Percentiles rank a stretch among this genome's conserved stretches.
phyloP scores from a whole-genome alignment of 2,329 filamentous ascomycete genomes.

The Colletotrichum spinosum region DNA sequence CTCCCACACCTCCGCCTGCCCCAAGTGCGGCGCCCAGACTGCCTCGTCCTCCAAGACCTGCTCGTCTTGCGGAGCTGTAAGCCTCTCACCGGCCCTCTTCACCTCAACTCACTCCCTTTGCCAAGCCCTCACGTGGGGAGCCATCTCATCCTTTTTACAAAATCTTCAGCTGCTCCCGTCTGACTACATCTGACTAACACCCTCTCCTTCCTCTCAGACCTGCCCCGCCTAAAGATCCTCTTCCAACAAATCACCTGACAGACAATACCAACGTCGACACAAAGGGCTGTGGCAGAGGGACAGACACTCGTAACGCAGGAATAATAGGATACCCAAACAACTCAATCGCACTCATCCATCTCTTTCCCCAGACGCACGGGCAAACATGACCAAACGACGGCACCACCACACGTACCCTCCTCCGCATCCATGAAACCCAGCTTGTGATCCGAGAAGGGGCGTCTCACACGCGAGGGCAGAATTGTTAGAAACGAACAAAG shows the following conservation, averaged over 20 bases:
- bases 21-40: conserved; percentile 66
- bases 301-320: not conserved
- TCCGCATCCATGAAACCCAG: too few species aligned
- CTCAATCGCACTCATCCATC: not conserved
- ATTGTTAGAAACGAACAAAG: too few species aligned
- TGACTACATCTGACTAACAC: conserved; percentile 4
- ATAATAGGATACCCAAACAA: too few species aligned
- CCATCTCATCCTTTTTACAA: not conserved
- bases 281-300: not conserved
- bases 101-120: conserved; percentile 1
- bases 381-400: too few species aligned
- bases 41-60: conserved; percentile 63
- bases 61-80: conserved; percentile 67
- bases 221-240: conserved; percentile 45
- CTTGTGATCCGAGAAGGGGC: too few species aligned
- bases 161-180: not conserved
- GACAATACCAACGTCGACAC: too few species aligned
- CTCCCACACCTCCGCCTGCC: conserved; percentile 58
- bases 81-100: conserved; percentile 42
- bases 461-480: too few species aligned
- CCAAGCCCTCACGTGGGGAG: not conserved
- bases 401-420: too few species aligned
- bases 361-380: too few species aligned
- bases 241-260: not conserved
- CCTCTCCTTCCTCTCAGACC: conserved; percentile 39